Base-by-base conservation (phyloP, 306 rosid species). In the Urtica urens region DNA sequence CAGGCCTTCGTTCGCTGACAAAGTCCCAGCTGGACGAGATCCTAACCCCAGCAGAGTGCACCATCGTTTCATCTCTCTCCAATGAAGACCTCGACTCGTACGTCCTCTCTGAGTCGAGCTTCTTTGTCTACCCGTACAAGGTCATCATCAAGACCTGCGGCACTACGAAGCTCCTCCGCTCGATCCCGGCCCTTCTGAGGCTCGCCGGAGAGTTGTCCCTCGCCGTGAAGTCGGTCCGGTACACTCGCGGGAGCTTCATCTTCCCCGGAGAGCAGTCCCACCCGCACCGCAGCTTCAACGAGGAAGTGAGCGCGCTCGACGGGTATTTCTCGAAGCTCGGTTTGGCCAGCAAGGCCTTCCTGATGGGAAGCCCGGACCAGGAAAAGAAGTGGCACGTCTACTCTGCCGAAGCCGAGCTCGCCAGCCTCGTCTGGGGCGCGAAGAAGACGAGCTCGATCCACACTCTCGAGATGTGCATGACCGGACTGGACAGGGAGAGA, bases 41-140 rank as follows among this genome's bases (percentile, higher is more conserved):
- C 60, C 81, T 90, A 29, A 72, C 67, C 26, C 83, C 83, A 24
- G 99, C 99, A 2, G 77, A 85, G 58, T 90, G 99, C 75, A 90
- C 99, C 13, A 85, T 90, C 64, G 99, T 90, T 44, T 54, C 75
- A 24, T 75, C 99, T 10, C 60, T 81, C 46, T 90, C 83, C 1
- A 90, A 90, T 20, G 95, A 75, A 23, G 13, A 66, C 50, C 62
- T 90, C 26, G 99, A 90, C 65, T 90, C 99, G 7, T 85, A 90
- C 35, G 95, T 90, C 51, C 99, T 90, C 10, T 90, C 99, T 0
- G 99, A 90, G 59, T 90, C 99, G 10, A 90, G 99, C 80, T 65
- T 88, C 15, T 88, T 88, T 45, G 77, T 88, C 43, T 81, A 78
- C 42, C 79, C 97, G 2, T 79, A 79, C 50, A 79, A 90, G 46